These are phyloP conservation scores for Cyberlindnera mrakii DNA, from an alignment of 805 yeast species.

Conservation along the genomic window DNA sequence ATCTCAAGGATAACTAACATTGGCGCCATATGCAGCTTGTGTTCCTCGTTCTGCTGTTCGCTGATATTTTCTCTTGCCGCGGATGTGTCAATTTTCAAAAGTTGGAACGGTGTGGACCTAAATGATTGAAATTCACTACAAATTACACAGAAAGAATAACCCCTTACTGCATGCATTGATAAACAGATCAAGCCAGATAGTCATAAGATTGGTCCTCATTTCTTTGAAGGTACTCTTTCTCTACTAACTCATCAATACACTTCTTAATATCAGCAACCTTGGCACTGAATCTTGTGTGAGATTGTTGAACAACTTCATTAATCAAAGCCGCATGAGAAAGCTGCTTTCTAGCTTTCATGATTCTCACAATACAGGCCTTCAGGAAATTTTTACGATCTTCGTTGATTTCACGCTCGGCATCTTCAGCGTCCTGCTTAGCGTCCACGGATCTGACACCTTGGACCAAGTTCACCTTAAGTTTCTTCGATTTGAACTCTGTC, in stretches of 20 bases:
- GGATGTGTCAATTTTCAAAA: not conserved
- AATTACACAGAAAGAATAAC: not conserved
- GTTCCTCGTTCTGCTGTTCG: too few species aligned
- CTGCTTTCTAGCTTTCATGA: constrained; percentile 89
- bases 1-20: too few species aligned
- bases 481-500: constrained; percentile 78
- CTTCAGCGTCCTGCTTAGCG: constrained; percentile 63
- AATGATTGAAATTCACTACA: not conserved
- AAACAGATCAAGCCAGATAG: constrained; percentile 58
- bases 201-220: constrained; percentile 67
- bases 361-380: constrained; percentile 91
- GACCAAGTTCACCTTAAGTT: constrained; percentile 76
- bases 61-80: too few species aligned
- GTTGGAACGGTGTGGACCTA: not conserved
- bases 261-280: constrained; percentile 80
- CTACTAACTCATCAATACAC: constrained; percentile 79
- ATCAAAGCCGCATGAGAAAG: constrained; percentile 75
- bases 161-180: not conserved
- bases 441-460: constrained; percentile 47
- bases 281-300: constrained; percentile 77
- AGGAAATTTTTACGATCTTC: constrained; percentile 81
- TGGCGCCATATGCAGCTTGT: too few species aligned
- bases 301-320: constrained; percentile 83
- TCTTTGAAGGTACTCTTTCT: constrained; percentile 78
- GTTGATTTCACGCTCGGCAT: constrained; percentile 72